Conservation (phyloP, 2,329 filamentous ascomycete genomes). For the Aureobasidium zeae region DNA sequence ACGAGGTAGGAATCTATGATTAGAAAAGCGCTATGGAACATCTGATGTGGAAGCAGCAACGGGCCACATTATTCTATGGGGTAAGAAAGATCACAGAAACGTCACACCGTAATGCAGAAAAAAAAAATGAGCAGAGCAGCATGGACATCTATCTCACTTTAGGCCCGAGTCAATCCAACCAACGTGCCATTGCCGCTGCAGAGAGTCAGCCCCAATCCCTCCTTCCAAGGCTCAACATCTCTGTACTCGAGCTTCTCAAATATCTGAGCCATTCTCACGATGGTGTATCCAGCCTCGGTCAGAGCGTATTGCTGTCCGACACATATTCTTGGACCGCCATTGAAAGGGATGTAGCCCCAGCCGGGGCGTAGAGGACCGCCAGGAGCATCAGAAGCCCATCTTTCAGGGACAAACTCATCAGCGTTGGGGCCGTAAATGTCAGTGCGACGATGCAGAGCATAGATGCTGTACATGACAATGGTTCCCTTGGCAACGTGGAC, state of each 20-base stretch:
- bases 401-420: constrained; percentile 30
- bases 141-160: no score
- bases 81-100: no score
- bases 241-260: neutral
- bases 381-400: constrained; percentile 21
- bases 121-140: no score
- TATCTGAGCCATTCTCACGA: constrained; percentile 4
- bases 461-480: constrained; percentile 27
- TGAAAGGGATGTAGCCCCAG: constrained; percentile 4
- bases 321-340: constrained; percentile 6
- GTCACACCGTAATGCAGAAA: no score
- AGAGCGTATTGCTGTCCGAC: constrained; percentile 11
- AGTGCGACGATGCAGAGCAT: constrained; percentile 31
- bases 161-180: neutral
- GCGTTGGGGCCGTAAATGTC: constrained; percentile 34
- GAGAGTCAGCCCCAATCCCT: neutral
- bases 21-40: no score
- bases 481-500: constrained; percentile 34
- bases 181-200: neutral
- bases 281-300: constrained; percentile 8
- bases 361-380: neutral
- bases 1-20: no score
- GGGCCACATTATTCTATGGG: no score
- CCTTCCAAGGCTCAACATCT: constrained; percentile 5
- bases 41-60: no score